A percentile compares a stretch with the other conserved stretches of the same genome.
These are phyloP conservation scores for Claviceps sp. DNA, from an alignment of 2,329 filamentous ascomycete species.

Conservation along the genomic window DNA sequence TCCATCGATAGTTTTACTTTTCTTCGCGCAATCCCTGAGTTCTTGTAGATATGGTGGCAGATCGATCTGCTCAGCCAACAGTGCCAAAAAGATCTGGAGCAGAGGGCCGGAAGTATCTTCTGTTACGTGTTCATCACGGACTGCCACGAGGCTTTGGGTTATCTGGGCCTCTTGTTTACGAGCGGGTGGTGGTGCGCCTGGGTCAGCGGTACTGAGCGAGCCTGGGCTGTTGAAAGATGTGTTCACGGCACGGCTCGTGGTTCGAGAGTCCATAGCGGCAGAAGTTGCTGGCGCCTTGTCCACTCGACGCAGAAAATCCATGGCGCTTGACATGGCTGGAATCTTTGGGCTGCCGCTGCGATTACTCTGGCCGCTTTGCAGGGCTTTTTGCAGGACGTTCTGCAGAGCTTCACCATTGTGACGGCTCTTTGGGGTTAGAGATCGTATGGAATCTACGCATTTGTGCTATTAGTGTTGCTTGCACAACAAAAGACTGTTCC, in stretches of 20 bases:
- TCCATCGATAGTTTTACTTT: not conserved
- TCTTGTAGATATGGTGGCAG: not conserved
- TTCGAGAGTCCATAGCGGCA: not conserved
- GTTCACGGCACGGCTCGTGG: no score
- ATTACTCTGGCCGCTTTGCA: constrained; percentile 3
- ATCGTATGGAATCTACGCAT: not conserved
- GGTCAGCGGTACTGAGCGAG: not conserved
- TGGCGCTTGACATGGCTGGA: not conserved
- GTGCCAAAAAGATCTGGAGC: constrained; percentile 2
- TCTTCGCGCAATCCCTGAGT: not conserved
- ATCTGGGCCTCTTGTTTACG: not conserved
- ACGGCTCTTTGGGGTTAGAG: constrained; percentile 1
- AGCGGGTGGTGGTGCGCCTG: not conserved
- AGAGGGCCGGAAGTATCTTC: not conserved
- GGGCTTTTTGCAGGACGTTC: not conserved
- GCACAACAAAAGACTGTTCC: not conserved
- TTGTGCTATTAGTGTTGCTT: not conserved
- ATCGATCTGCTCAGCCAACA: constrained; percentile 1
- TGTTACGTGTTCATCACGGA: not conserved
- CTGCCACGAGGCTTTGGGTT: not conserved
- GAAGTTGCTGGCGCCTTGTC: not conserved
- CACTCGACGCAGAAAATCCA: constrained; percentile 3
- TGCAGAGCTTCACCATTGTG: not conserved
- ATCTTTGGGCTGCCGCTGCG: not conserved
- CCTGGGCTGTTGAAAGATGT: not conserved